A percentile compares a stretch with the other conserved stretches of the same genome.
These are phyloP conservation scores for Zalaria sp. DNA, from an alignment of 2,329 filamentous ascomycete genomes.

Conservation along the genomic window DNA sequence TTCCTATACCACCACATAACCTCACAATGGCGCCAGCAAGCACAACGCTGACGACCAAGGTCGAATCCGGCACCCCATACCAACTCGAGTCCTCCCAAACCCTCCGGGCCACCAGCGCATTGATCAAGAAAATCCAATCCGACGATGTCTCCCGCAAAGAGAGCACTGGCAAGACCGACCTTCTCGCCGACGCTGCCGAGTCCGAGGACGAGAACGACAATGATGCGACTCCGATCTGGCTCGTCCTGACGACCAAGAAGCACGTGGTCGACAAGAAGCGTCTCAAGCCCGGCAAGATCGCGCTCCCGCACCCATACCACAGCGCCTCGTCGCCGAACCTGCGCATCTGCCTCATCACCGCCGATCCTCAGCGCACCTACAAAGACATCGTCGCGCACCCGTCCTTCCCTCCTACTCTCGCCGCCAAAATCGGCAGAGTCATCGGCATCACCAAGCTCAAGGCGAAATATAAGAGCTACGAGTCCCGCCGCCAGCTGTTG, in stretches of 20 bases:
- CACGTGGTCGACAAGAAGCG: conserved; percentile 58
- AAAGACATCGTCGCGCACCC: conserved; percentile 73
- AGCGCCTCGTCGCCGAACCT: conserved; percentile 33
- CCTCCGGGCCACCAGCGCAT: conserved; percentile 43
- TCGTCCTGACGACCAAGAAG: conserved; percentile 50
- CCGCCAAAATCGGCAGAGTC: conserved; percentile 40
- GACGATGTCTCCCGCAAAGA: conserved; percentile 30
- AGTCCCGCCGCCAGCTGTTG: conserved; percentile 69
- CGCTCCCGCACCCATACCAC: conserved; percentile 37
- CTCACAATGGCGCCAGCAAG: conserved; percentile 17
- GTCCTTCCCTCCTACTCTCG: conserved; percentile 36
- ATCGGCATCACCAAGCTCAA: conserved; percentile 78
- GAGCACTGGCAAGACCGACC: conserved; percentile 35
- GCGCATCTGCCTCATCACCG: conserved; percentile 75
- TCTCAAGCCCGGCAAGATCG: conserved; percentile 72
- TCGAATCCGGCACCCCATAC: conserved; percentile 19
- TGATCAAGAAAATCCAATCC: conserved; percentile 36
- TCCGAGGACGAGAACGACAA: conserved; percentile 29
- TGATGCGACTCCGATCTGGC: conserved; percentile 42
- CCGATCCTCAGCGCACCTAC: conserved; percentile 69
- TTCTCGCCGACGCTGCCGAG: conserved; percentile 36
- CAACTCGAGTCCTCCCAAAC: conserved; percentile 35
- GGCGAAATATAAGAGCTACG: conserved; percentile 78
- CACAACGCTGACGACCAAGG: conserved; percentile 22
- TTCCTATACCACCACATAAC: background rate